phyloP scores from a whole-genome alignment of 768 basidiomycete genomes.

The Termitomyces sp. region DNA sequence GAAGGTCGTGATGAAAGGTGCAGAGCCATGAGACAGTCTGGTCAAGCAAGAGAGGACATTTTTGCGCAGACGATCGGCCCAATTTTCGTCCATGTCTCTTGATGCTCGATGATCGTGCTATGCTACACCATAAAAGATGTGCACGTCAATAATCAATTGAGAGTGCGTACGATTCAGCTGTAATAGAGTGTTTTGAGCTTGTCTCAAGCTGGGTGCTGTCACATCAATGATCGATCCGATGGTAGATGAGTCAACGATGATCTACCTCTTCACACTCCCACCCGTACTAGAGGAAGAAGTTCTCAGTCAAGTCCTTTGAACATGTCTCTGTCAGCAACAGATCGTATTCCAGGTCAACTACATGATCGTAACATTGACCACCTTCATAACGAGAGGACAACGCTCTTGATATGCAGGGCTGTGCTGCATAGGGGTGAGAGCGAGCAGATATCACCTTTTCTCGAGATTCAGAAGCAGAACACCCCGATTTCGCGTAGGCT shows the following conservation, averaged over 20 bases:
- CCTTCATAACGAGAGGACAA: neutral
- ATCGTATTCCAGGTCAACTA: conserved; percentile 1
- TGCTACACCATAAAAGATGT: neutral
- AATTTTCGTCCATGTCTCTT: neutral
- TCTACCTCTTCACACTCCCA: neutral
- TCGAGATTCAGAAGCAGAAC: neutral
- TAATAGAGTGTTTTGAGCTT: neutral
- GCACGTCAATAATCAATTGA: neutral
- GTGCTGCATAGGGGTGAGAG: conserved; percentile 7
- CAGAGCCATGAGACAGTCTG: conserved; percentile 56
- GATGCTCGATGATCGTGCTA: neutral
- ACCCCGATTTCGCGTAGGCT: neutral
- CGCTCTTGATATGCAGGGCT: neutral
- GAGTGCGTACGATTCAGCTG: neutral
- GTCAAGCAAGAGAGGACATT: conserved; percentile 35
- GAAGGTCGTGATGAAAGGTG: conserved; percentile 76
- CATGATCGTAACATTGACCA: conserved; percentile 3
- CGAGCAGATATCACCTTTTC: conserved; percentile 8
- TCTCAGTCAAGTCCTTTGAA: neutral
- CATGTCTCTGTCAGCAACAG: neutral
- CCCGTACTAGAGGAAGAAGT: too few species aligned
- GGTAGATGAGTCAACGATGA: neutral
- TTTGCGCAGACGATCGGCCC: neutral
- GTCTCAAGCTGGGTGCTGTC: too few species aligned
- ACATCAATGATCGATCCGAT: too few species aligned